Evolutionary conservation across 768 basidiomycete genomes (phyloP), one percentile per base, ranked within the genome.

Genomic region (Kwoniella sp.): DNA sequence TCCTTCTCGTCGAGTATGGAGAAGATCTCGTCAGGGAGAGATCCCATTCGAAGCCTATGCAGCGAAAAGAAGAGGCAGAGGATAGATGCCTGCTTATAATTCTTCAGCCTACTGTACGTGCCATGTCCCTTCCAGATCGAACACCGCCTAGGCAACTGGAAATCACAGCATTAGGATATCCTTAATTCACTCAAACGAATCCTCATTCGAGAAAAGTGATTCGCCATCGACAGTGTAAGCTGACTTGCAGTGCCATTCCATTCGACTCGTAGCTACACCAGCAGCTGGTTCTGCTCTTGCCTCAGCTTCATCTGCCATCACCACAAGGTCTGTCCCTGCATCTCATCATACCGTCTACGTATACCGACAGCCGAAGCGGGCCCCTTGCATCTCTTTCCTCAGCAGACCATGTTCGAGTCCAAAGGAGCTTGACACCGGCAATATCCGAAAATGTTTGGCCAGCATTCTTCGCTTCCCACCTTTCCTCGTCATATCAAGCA

Each of bases 261-360:
- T 44, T 26, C 25, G 22, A 15, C 1, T 21, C 8, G 15, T 37
- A 65, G 64, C 33, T 46, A 1, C 64, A 65, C 33, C 64, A 65
- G 50, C 64, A 65, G 30, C 26, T 65, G 13, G 47, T 65, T 1
- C 58, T 55, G 24, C 21, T 65, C 13, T 33, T 65, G 9, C 58
- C 64, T 0, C 40, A 53, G 12, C 58, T 65, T 15, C 37, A 50
- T 3, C 53, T 65, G 6, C 64, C 64, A n/a, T 60, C 64, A 12
- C 64, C 64, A 12, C 27, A 50, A n/a, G 64, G 64, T 13, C 36
- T 65, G 10, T 65, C 58, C 26, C 40, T 65, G 3, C 64, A 65
- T 25, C 64, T 65, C 13, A 27, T 19, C 15, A 29, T 60, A 9
- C 58, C 64, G 5, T 15, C 37, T 15, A 15, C 56, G 6, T 13